Evolutionary conservation across 805 yeast genomes (phyloP).

Genomic region (Clavispora fructus): DNA sequence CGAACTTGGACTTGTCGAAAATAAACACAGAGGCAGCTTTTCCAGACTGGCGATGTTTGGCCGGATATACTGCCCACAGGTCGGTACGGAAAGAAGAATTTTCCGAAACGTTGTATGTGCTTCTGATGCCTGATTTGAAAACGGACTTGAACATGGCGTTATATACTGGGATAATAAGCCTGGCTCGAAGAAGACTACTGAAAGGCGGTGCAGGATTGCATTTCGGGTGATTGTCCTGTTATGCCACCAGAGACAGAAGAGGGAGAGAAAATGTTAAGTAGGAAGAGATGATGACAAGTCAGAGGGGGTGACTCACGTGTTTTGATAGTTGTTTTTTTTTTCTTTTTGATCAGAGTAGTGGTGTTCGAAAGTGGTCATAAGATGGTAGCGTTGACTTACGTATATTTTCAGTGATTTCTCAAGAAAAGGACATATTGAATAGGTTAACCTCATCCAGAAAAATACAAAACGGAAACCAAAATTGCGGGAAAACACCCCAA

Average conservation of each 20-base stretch:
- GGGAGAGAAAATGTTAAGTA: too few species aligned
- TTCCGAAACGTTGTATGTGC: conserved; percentile 61
- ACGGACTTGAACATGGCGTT: conserved; percentile 46
- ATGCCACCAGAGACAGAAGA: not conserved
- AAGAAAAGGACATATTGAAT: too few species aligned
- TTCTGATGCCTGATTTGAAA: conserved; percentile 56
- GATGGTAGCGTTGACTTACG: not conserved
- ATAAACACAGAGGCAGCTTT: conserved; percentile 75
- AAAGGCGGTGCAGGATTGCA: not conserved
- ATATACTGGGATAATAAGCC: not conserved
- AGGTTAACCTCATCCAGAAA: not conserved
- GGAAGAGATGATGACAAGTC: too few species aligned
- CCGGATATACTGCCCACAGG: conserved; percentile 83
- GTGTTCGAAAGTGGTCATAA: too few species aligned
- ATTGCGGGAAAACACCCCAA: too few species aligned
- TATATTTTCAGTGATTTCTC: not conserved
- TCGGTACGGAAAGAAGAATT: conserved; percentile 70
- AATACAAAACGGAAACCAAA: too few species aligned
- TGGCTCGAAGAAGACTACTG: not conserved
- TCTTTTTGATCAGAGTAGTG: too few species aligned
- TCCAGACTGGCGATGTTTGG: conserved; percentile 61
- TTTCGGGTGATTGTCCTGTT: not conserved
- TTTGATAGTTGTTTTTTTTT: too few species aligned
- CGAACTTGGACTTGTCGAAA: conserved; percentile 76
- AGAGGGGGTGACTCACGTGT: too few species aligned